Percentiles rank a stretch among this genome's conserved stretches.
These are phyloP conservation scores for Polygonum aviculare DNA, from an alignment of 148 eudicot species.

Conservation along the genomic window DNA sequence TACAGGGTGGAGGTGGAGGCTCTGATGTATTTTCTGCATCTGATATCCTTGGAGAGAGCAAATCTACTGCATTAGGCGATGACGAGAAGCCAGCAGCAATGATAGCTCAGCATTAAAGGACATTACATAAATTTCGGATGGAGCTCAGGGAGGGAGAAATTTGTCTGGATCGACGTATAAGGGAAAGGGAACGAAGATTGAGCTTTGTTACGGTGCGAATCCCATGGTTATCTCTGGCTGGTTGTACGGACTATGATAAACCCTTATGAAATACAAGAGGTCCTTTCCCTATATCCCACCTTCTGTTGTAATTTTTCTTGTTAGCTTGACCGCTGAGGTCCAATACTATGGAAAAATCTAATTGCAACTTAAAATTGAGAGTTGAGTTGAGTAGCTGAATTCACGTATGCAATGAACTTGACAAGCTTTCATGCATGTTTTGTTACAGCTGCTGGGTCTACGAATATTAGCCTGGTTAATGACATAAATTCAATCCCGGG, in stretches of 20 bases:
- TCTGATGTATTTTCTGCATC: slow-evolving; percentile 5
- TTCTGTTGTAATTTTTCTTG: slow-evolving; percentile 4
- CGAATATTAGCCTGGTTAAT: not conserved
- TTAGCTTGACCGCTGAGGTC: slow-evolving; percentile 1
- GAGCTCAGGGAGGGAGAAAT: not conserved
- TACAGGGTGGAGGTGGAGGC: not conserved
- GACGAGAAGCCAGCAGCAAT: slow-evolving; percentile 5
- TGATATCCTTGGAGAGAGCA: slow-evolving; percentile 1
- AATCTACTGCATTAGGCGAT: not conserved
- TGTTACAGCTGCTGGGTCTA: not conserved
- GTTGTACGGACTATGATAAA: not conserved
- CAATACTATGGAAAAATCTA: not conserved
- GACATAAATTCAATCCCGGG: not conserved
- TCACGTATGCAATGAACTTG: not conserved
- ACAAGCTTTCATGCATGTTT: not conserved
- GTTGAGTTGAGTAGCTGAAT: not conserved
- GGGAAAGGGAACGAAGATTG: not conserved
- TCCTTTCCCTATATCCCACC: not conserved
- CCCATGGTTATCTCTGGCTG: not conserved
- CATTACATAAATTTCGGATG: not conserved
- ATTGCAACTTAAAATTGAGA: not conserved
- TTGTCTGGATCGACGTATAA: not conserved
- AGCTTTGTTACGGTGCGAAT: not conserved
- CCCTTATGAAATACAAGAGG: not conserved
- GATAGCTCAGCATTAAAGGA: slow-evolving; percentile 3